Percentiles rank a stretch among this genome's conserved stretches.
These are phyloP conservation scores for Alternaria rosae DNA, from an alignment of 2,329 filamentous ascomycete species.

Conservation along the genomic window DNA sequence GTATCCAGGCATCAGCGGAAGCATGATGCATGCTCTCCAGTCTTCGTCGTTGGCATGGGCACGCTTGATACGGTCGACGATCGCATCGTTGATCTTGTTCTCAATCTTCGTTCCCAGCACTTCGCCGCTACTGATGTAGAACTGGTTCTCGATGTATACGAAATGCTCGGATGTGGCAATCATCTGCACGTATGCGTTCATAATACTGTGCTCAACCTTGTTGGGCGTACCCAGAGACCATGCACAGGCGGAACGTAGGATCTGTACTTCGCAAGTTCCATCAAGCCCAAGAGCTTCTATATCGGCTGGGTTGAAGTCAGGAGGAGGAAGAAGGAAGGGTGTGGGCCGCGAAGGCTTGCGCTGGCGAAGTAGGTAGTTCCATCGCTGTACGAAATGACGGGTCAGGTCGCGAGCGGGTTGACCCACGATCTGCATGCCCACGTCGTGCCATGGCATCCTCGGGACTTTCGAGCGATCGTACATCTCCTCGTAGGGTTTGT, in stretches of 20 bases:
- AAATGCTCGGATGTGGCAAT: conserved; percentile 97
- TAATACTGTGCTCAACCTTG: conserved; percentile 90
- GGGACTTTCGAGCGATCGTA: conserved; percentile 89
- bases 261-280: conserved; percentile 96
- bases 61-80: conserved; percentile 88
- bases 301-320: conserved; percentile 87
- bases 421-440: conserved; percentile 96
- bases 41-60: conserved; percentile 84
- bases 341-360: conserved; percentile 92
- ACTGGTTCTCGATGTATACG: conserved; percentile 98
- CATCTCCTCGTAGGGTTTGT: conserved; percentile 98
- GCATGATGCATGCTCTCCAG: conserved; percentile 89
- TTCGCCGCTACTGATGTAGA: conserved; percentile 93
- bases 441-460: conserved; percentile 98
- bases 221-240: conserved; percentile 91
- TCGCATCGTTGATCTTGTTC: conserved; percentile 92
- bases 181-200: conserved; percentile 92
- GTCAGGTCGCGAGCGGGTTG: conserved; percentile 94
- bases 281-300: conserved; percentile 86
- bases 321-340: conserved; percentile 90
- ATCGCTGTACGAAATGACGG: conserved; percentile 94
- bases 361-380: conserved; percentile 95
- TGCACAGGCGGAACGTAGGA: conserved; percentile 84
- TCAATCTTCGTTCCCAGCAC: conserved; percentile 86
- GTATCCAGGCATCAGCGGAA: conserved; percentile 97